Conservation (phyloP, 441 rosid genomes). For the Hypseocharis bilobata region DNA sequence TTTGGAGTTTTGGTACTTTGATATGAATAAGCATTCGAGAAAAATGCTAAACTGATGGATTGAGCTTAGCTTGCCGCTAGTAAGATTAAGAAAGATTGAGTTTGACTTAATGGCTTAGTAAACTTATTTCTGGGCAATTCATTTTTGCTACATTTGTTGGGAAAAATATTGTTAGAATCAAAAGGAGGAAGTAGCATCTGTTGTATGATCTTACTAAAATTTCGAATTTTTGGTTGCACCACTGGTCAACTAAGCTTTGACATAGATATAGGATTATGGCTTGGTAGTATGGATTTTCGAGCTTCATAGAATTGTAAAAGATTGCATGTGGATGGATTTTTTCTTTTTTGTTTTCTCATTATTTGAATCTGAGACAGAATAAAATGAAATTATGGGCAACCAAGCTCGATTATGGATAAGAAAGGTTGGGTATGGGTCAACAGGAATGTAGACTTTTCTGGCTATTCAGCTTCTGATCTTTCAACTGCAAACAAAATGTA, state of each 20-base stretch:
- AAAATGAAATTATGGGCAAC: neutral
- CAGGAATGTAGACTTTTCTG: neutral
- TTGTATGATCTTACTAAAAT: too few relatives aligned
- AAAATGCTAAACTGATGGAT: too few relatives aligned
- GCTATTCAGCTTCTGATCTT: too few relatives aligned
- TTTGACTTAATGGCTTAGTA: too few relatives aligned
- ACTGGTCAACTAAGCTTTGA: neutral
- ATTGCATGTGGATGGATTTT: neutral
- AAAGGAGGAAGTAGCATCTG: too few relatives aligned
- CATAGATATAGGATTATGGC: neutral
- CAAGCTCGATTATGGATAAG: neutral
- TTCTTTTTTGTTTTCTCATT: neutral
- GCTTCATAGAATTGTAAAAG: neutral
- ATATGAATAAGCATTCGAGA: too few relatives aligned
- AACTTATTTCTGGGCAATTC: too few relatives aligned
- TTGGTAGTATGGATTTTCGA: neutral
- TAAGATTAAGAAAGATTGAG: neutral
- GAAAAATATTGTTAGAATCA: too few relatives aligned
- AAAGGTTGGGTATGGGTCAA: neutral
- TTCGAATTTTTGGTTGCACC: neutral
- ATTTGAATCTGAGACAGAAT: neutral
- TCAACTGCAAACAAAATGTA: neutral
- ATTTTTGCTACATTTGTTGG: too few relatives aligned
- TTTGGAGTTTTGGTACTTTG: too few relatives aligned
- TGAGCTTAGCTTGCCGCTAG: too few relatives aligned